Conservation (phyloP, 1,284 basidiomycete genomes). For the Ceratobasidium sp. region DNA sequence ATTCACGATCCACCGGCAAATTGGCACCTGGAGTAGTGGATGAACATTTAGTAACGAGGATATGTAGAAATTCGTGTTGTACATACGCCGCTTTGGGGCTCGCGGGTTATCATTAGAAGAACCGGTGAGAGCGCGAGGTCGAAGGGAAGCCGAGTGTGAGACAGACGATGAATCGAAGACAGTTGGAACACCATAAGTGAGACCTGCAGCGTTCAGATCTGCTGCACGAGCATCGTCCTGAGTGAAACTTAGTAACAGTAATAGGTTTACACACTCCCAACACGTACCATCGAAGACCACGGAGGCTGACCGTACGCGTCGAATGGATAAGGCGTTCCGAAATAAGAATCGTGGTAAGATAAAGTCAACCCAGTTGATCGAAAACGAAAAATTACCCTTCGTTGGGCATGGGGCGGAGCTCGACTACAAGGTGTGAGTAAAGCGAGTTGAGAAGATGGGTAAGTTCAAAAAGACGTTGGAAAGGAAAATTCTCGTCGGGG, state of each 20-base stretch:
- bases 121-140: neutral
- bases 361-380: too few species aligned
- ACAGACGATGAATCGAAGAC: neutral
- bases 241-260: neutral
- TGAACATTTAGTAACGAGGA: too few species aligned
- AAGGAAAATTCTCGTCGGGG: neutral
- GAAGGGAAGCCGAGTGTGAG: neutral
- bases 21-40: neutral
- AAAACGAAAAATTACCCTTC: too few species aligned
- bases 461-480: neutral
- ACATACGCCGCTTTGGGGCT: neutral
- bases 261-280: neutral
- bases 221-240: neutral
- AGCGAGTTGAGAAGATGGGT: neutral
- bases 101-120: neutral
- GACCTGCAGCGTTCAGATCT: neutral
- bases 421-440: neutral
- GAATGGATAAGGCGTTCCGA: too few species aligned
- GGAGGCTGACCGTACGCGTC: neutral
- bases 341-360: too few species aligned
- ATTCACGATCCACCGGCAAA: neutral
- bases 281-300: neutral
- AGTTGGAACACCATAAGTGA: neutral
- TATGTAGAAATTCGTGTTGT: neutral
- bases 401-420: too few species aligned